Evolutionary conservation across 116 monocot species (phyloP).

Genomic region (Trichopus zeylanicus): DNA sequence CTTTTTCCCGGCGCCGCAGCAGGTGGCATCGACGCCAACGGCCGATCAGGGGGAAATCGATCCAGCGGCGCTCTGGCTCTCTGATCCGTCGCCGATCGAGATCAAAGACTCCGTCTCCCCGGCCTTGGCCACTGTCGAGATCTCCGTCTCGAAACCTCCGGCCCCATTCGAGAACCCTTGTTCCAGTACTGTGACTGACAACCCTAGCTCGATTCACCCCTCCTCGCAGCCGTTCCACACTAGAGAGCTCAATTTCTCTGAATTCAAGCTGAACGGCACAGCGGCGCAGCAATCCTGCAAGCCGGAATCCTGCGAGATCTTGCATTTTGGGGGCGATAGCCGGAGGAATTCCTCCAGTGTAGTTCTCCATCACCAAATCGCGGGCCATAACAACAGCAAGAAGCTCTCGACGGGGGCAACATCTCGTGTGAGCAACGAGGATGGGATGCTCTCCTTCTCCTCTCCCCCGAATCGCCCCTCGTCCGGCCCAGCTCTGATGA

Average conservation of each 20-base stretch:
- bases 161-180: conserved; percentile 30
- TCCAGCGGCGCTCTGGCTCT: conserved; percentile 34
- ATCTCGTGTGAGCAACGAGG: conserved; percentile 23
- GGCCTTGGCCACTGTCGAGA: too few species aligned
- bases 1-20: not conserved
- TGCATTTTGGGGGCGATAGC: conserved; percentile 26
- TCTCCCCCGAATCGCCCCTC: conserved; percentile 15
- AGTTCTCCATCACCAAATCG: conserved; percentile 7
- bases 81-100: conserved; percentile 32
- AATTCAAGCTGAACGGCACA: conserved; percentile 12
- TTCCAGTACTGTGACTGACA: conserved; percentile 33
- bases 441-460: conserved; percentile 41
- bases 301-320: conserved; percentile 23
- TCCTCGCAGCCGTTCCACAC: conserved; percentile 3
- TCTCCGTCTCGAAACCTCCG: conserved; percentile 18
- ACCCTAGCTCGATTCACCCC: conserved; percentile 24
- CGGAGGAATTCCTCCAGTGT: conserved; percentile 12
- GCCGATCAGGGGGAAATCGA: conserved; percentile 27
- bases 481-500: conserved; percentile 1
- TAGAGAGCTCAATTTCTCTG: conserved; percentile 38
- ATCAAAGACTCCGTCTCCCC: conserved; percentile 28
- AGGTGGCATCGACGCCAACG: not conserved
- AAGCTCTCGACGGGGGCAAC: conserved; percentile 16
- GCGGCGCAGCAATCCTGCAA: conserved; percentile 15
- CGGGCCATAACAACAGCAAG: conserved; percentile 18